A percentile compares a stretch with the other conserved stretches of the same genome.
phyloP scores from a whole-genome alignment of 2,329 filamentous ascomycete species.

The Hirsutella thompsonii region DNA sequence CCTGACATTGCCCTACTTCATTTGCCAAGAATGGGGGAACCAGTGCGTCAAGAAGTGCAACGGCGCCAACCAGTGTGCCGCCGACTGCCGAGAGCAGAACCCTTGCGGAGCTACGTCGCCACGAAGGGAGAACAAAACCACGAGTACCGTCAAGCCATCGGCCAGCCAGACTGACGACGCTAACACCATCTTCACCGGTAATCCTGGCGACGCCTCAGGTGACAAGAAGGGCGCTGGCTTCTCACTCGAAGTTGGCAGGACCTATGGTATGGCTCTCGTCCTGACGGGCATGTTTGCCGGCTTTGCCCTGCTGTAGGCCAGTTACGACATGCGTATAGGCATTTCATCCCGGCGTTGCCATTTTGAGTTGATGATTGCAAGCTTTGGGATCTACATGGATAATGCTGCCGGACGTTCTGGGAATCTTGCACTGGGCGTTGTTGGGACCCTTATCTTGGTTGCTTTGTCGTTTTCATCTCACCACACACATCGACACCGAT shows the following conservation, averaged over 20 bases:
- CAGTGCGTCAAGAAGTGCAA: slow-evolving; percentile 52
- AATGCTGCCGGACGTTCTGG: no score
- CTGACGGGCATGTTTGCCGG: slow-evolving; percentile 24
- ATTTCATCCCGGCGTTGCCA: no score
- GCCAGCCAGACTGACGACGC: slow-evolving; percentile 18
- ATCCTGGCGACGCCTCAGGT: slow-evolving; percentile 8
- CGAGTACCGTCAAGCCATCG: slow-evolving; percentile 27
- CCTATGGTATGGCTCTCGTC: slow-evolving; percentile 24
- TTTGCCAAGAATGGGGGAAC: slow-evolving; percentile 58
- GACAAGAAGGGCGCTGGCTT: slow-evolving; percentile 14
- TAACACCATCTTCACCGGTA: slow-evolving; percentile 25
- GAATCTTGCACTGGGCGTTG: no score
- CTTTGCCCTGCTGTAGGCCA: slow-evolving; percentile 24
- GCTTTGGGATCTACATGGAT: background rate
- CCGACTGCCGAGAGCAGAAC: slow-evolving; percentile 49
- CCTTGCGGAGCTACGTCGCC: slow-evolving; percentile 62
- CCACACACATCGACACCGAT: no score
- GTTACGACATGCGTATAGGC: no score
- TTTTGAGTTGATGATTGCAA: no score
- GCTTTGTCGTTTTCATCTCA: no score
- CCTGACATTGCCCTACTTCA: slow-evolving; percentile 65
- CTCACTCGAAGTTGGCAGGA: slow-evolving; percentile 20
- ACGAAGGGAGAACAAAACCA: slow-evolving; percentile 41
- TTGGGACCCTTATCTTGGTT: no score
- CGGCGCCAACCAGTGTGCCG: slow-evolving; percentile 42